Conservation (phyloP, 1,139 yeast species). For the Suhomyces taliae region DNA sequence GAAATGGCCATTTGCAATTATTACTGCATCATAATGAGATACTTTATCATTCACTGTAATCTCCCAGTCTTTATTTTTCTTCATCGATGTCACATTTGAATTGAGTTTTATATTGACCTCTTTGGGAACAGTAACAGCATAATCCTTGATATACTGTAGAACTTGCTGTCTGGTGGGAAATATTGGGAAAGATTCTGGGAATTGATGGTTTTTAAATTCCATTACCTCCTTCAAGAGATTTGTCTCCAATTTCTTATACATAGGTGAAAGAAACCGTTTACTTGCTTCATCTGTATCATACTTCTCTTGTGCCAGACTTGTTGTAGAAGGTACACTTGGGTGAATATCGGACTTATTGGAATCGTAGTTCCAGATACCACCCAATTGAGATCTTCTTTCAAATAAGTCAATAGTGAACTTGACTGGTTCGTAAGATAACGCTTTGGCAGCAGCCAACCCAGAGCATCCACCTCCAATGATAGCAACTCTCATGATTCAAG, state of each 20-base stretch:
- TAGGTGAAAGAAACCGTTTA: constrained; percentile 37
- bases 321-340: constrained; percentile 27
- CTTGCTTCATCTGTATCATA: neutral
- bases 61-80: constrained; percentile 18
- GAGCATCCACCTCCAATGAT: constrained; percentile 55
- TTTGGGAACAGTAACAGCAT: constrained; percentile 32
- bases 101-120: constrained; percentile 2
- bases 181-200: constrained; percentile 28
- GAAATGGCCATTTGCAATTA: constrained; percentile 52
- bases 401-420: constrained; percentile 38
- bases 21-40: constrained; percentile 40
- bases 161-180: constrained; percentile 45
- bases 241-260: constrained; percentile 50
- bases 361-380: constrained; percentile 52
- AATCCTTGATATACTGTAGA: constrained; percentile 33
- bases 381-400: constrained; percentile 42
- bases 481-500: constrained; percentile 25
- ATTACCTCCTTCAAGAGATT: constrained; percentile 43
- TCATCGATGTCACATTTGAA: constrained; percentile 5
- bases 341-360: constrained; percentile 23
- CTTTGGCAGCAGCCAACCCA: constrained; percentile 51
- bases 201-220: constrained; percentile 40
- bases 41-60: constrained; percentile 12
- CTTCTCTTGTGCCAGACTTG: neutral
- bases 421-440: constrained; percentile 42